These are phyloP conservation scores for Phragmites australis DNA, from an alignment of 176 grass and related monocot species.

Conservation along the genomic window DNA sequence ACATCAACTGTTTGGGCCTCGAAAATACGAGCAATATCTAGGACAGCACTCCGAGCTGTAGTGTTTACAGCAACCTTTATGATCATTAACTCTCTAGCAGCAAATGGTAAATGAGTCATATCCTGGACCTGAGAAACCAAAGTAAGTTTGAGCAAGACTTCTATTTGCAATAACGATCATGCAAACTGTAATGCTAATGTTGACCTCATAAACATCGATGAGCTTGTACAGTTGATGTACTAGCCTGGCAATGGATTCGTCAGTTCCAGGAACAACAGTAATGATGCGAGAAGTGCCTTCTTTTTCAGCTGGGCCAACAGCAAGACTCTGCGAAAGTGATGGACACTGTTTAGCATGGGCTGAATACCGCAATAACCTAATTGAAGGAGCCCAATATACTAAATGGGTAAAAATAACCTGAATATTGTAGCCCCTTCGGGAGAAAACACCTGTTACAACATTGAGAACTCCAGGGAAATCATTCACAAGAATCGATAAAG, in stretches of 20 bases:
- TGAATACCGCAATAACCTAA: too few species aligned
- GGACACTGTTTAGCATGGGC: too few species aligned
- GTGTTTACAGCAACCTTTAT: slow-evolving; percentile 94
- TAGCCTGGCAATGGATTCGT: slow-evolving; percentile 82
- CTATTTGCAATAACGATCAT: slow-evolving; percentile 7
- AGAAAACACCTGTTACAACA: slow-evolving; percentile 88
- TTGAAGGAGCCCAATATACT: too few species aligned
- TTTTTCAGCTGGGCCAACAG: slow-evolving; percentile 82
- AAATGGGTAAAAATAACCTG: slow-evolving; percentile 70
- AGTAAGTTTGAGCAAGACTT: too few species aligned
- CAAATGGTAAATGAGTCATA: slow-evolving; percentile 82
- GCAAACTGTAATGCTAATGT: too few species aligned
- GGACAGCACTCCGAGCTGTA: slow-evolving; percentile 79
- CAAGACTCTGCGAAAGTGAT: slow-evolving; percentile 91
- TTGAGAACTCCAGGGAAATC: slow-evolving; percentile 93
- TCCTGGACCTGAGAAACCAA: slow-evolving; percentile 94
- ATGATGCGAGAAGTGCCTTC: slow-evolving; percentile 85
- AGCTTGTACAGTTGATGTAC: slow-evolving; percentile 90
- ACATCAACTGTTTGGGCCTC: slow-evolving; percentile 85
- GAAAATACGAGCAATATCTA: slow-evolving; percentile 93
- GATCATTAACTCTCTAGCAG: slow-evolving; percentile 93
- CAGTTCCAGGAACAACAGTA: slow-evolving; percentile 88
- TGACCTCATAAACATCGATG: slow-evolving; percentile 84
- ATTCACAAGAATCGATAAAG: slow-evolving; percentile 90
- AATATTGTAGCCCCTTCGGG: slow-evolving; percentile 99